Percentiles rank a stretch among this genome's conserved stretches.
Conservation (phyloP, 257 asterid genomes). For the Ehretia macrophylla region DNA sequence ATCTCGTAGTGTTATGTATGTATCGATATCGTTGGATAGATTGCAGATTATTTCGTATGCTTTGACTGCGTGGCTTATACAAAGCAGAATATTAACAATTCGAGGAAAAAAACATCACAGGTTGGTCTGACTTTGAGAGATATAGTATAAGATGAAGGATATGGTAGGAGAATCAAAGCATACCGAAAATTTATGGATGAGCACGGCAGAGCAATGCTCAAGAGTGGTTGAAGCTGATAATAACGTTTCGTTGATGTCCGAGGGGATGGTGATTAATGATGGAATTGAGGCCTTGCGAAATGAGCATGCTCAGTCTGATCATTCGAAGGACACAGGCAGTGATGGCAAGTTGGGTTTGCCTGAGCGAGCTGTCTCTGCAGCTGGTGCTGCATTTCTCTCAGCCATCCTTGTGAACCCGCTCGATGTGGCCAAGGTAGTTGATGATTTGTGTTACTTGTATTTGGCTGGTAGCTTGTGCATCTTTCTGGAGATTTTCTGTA, state of each 20-base stretch:
- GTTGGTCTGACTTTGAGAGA: constrained; percentile 10
- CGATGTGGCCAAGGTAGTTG: constrained; percentile 78
- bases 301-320: constrained; percentile 19
- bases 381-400: constrained; percentile 88
- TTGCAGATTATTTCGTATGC: no score
- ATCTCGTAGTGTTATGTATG: no score
- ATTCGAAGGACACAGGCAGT: constrained; percentile 14
- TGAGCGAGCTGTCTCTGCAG: constrained; percentile 78
- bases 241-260: constrained; percentile 51
- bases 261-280: constrained; percentile 24
- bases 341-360: constrained; percentile 39
- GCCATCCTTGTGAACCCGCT: constrained; percentile 91
- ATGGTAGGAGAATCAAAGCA: constrained; percentile 55
- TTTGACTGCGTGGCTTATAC: no score
- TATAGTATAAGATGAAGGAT: constrained; percentile 2
- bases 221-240: constrained; percentile 26
- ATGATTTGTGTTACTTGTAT: neutral
- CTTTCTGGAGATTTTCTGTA: constrained; percentile 1
- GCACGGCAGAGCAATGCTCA: constrained; percentile 32
- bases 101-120: neutral
- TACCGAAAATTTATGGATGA: constrained; percentile 40
- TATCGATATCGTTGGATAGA: no score
- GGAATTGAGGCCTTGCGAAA: constrained; percentile 33
- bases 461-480: neutral
- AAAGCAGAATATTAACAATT: no score